Base-by-base conservation (phyloP, 805 yeast genomes). In the Yamadazyma paraphyllophila region DNA sequence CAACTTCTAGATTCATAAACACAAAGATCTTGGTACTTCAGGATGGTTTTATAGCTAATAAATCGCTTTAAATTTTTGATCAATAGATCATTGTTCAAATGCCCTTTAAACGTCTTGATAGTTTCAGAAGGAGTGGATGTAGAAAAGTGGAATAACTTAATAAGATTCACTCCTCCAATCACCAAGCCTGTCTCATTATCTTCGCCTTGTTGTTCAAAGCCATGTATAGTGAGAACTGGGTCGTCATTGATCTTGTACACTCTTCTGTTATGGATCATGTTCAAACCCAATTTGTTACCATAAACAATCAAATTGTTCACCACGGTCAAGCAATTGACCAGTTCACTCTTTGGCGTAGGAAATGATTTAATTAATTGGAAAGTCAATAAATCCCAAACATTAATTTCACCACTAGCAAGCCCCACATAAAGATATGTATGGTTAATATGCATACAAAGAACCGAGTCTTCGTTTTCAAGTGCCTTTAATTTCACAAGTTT, bases 301-400 rank as follows among this genome's bases (percentile, higher is more conserved):
- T 53, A 52, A 6, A 42, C 17, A 6, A 48, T 31, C 20, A 41
- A 39, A 11, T 50, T 40, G 10, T 47, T 39, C 16, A 43, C 16
- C 1, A 45, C 44, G 2, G 37, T 37, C 20, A 51, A 27, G 25
- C 43, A 36, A 26, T 46, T 51, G 9, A 51, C 46, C 43, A 44
- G 49, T 31, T 47, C 46, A 6, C 43, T 33, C 14, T 45, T 39
- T 30, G 41, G 49, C 41, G 39, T 39, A 30, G 29, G 50, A 40
- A 42, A 66, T 0, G 78, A 68, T 31, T 79, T 63, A 31, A 78
- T 74, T 48, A 83, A 66, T 60, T 92, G 98, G 44, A 76, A 75
- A 0, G 98, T 90, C 39, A 85, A 82, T 39, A 92, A 67, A 56
- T 94, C 98, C 89, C 96, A 87, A 5, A 88, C 81, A 46, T 83